phyloP scores from a whole-genome alignment of 805 yeast species.

The Saturnispora ahearnii region DNA sequence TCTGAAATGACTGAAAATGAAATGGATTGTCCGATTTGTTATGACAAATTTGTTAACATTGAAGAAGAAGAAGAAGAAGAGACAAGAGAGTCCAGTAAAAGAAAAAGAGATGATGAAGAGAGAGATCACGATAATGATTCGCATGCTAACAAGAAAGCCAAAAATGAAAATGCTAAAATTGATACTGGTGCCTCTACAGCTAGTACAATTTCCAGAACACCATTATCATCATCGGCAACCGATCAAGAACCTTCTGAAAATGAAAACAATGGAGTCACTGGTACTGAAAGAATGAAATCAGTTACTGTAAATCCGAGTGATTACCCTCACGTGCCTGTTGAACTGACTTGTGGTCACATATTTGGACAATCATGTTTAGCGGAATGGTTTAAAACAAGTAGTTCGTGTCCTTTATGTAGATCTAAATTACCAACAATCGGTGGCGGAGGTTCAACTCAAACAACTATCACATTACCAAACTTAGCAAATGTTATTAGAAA shows the following conservation, averaged over 20 bases:
- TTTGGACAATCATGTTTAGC: constrained; percentile 81
- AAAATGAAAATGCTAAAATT: constrained; percentile 6
- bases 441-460: constrained; percentile 17
- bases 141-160: neutral
- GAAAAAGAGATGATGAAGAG: constrained; percentile 5
- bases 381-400: constrained; percentile 71
- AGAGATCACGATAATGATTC: neutral
- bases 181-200: constrained; percentile 9
- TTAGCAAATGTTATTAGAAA: constrained; percentile 28
- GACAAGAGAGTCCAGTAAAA: neutral
- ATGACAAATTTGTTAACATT: constrained; percentile 39
- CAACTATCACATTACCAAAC: constrained; percentile 30
- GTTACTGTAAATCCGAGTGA: constrained; percentile 8
- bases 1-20: constrained; percentile 25
- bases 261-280: constrained; percentile 3
- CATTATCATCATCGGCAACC: constrained; percentile 10
- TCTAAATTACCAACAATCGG: constrained; percentile 33
- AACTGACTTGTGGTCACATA: constrained; percentile 76
- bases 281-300: constrained; percentile 12
- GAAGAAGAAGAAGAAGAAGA: constrained; percentile 9
- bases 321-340: constrained; percentile 54
- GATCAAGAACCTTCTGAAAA: constrained; percentile 11
- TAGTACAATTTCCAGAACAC: constrained; percentile 8
- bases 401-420: constrained; percentile 85
- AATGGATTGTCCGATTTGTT: constrained; percentile 53